Conservation (phyloP, 2,329 filamentous ascomycete genomes). For the Aureobasidium sp. region DNA sequence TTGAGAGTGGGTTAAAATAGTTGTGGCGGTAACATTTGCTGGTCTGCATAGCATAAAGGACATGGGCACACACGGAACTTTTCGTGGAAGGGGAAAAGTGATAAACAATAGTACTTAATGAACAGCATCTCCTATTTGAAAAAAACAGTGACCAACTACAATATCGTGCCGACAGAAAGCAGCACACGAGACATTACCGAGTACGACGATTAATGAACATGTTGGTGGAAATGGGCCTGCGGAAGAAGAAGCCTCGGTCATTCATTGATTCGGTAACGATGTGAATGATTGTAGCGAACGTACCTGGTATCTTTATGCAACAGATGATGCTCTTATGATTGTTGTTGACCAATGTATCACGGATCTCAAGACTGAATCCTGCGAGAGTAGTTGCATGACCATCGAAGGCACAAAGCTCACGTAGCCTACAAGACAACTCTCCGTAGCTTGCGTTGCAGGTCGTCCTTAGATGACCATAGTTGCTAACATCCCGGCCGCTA, state of each 20-base stretch:
- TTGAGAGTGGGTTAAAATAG: not conserved
- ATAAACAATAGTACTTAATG: constrained; percentile 7
- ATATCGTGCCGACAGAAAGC: not conserved
- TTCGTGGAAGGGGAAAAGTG: constrained; percentile 1
- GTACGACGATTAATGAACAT: not conserved
- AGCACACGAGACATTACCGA: constrained; percentile 1
- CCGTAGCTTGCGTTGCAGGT: not conserved
- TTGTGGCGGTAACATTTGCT: constrained; percentile 1
- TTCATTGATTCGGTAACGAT: not conserved
- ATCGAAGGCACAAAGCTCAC: not conserved
- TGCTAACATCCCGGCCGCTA: not conserved
- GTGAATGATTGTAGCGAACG: not conserved
- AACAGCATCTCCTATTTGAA: not conserved
- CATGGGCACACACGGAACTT: not conserved
- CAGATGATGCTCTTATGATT: not conserved
- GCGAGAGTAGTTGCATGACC: not conserved
- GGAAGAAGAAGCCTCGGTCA: not conserved
- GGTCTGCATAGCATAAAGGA: constrained; percentile 12
- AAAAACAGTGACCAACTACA: too few species aligned
- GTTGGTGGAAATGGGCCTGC: not conserved
- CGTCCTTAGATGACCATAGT: not conserved
- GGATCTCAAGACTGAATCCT: not conserved
- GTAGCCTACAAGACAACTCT: not conserved
- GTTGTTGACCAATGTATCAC: not conserved
- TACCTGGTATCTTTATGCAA: not conserved